phyloP scores from a whole-genome alignment of 2,329 filamentous ascomycete genomes.

The Blastomyces silverae region DNA sequence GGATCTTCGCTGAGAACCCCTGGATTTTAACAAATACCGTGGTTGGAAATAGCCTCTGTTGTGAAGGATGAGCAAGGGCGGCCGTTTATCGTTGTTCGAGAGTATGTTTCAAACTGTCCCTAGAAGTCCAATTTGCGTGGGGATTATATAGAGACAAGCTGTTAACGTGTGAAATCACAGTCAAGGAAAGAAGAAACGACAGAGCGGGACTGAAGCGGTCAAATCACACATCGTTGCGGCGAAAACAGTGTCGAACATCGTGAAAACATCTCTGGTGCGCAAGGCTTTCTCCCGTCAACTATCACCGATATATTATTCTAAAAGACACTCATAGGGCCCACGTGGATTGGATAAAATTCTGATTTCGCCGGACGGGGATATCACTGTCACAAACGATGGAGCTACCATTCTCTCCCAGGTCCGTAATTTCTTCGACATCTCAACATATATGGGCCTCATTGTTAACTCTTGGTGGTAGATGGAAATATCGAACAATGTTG shows the following conservation, averaged over 20 bases:
- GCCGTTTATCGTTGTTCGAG: constrained; percentile 96
- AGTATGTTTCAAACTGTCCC: constrained; percentile 54
- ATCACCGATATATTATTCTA: not conserved
- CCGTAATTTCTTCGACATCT: constrained; percentile 22
- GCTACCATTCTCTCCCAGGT: constrained; percentile 85
- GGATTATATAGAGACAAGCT: constrained; percentile 21
- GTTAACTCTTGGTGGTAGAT: constrained; percentile 52
- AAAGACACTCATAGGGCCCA: constrained; percentile 54
- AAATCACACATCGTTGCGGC: constrained; percentile 98
- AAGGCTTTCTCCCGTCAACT: not conserved
- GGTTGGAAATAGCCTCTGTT: constrained; percentile 53
- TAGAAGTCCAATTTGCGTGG: not conserved
- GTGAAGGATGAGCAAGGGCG: constrained; percentile 97
- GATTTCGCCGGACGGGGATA: constrained; percentile 96
- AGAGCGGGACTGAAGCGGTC: constrained; percentile 92
- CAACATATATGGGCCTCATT: constrained; percentile 7
- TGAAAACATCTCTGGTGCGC: constrained; percentile 80
- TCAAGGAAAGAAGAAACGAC: constrained; percentile 95
- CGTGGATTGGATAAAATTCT: constrained; percentile 98
- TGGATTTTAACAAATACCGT: constrained; percentile 15
- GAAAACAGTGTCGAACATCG: constrained; percentile 90
- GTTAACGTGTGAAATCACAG: constrained; percentile 43
- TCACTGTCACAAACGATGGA: constrained; percentile 98
- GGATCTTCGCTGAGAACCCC: not conserved
- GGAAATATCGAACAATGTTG: constrained; percentile 98